Conservation (phyloP, 805 yeast species). For the Candida peoriensis region DNA sequence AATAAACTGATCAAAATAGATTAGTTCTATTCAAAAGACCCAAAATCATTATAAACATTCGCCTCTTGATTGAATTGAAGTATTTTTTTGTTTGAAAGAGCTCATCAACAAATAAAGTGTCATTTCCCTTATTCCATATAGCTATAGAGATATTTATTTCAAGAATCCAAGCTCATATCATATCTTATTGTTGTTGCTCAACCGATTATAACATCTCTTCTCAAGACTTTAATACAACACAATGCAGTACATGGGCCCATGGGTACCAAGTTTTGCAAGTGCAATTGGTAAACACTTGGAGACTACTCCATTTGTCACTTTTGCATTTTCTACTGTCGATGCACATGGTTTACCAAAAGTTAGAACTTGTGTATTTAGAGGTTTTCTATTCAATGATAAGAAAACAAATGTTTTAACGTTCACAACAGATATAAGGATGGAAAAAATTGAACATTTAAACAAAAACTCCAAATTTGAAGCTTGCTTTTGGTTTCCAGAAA, state of each 20-base stretch:
- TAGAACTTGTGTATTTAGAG: conserved; percentile 68
- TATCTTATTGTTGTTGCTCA: background rate
- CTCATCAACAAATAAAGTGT: too few species aligned
- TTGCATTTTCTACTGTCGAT: conserved; percentile 68
- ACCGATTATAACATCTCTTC: background rate
- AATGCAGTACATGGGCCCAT: conserved; percentile 56
- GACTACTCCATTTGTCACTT: conserved; percentile 47
- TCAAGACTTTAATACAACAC: background rate
- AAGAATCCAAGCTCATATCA: too few species aligned
- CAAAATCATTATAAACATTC: too few species aligned
- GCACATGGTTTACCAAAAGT: conserved; percentile 49
- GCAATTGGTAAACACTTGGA: conserved; percentile 45
- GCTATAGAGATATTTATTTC: too few species aligned
- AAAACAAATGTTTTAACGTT: conserved; percentile 63
- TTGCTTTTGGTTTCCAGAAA: conserved; percentile 61
- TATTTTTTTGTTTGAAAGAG: too few species aligned
- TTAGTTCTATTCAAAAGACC: too few species aligned
- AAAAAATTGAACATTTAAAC: conserved; percentile 47
- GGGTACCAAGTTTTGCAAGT: conserved; percentile 64
- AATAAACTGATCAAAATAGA: too few species aligned
- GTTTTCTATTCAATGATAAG: conserved; percentile 67
- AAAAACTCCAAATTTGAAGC: conserved; percentile 61
- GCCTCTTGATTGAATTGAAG: too few species aligned
- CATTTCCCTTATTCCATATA: too few species aligned
- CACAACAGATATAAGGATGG: conserved; percentile 67